These are phyloP conservation scores for Salix exigua DNA, from an alignment of 345 rosid species.

Conservation along the genomic window DNA sequence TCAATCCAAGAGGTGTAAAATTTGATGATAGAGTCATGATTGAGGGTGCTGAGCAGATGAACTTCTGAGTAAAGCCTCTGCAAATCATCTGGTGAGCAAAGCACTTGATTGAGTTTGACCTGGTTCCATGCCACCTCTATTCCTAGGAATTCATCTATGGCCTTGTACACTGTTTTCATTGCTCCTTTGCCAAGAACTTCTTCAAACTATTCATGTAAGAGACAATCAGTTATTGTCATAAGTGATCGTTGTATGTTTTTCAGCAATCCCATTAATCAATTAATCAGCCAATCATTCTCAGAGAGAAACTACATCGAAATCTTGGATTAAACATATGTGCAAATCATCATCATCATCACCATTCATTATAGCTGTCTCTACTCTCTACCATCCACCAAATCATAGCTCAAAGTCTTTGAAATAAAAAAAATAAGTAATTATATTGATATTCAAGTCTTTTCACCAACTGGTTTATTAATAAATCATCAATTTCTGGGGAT, in stretches of 20 bases:
- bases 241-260: neutral
- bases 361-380: neutral
- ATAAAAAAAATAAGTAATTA: too few species aligned
- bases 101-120: constrained; percentile 50
- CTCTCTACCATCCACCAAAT: neutral
- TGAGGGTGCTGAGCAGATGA: constrained; percentile 76
- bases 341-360: neutral
- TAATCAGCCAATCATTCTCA: neutral
- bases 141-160: constrained; percentile 68
- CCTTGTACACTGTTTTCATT: constrained; percentile 80
- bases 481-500: neutral
- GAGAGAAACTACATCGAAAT: neutral
- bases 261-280: neutral
- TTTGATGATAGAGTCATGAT: constrained; percentile 58
- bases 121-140: constrained; percentile 88
- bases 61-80: constrained; percentile 81
- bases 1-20: constrained; percentile 81
- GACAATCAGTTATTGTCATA: neutral
- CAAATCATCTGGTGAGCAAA: constrained; percentile 63
- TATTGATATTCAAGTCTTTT: neutral
- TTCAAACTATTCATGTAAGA: constrained; percentile 35
- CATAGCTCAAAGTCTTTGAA: too few species aligned
- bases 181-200: constrained; percentile 81
- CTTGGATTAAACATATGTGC: neutral
- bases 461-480: neutral